phyloP scores from a whole-genome alignment of 805 yeast genomes.

The Suhomyces faveliae region DNA sequence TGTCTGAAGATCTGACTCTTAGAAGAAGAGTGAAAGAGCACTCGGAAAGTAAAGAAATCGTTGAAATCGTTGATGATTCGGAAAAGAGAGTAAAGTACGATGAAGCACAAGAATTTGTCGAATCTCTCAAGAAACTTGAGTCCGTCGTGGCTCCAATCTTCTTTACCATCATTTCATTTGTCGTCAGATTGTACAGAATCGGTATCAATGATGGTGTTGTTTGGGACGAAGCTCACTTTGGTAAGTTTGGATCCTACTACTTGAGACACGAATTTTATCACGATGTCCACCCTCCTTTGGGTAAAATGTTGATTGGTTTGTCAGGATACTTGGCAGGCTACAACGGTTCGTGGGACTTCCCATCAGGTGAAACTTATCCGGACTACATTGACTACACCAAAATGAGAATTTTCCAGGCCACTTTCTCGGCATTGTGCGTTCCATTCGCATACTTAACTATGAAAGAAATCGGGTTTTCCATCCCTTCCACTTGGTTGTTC shows the following conservation, averaged over 20 bases:
- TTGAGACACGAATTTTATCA: constrained; percentile 85
- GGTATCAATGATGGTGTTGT: constrained; percentile 75
- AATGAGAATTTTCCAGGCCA: constrained; percentile 87
- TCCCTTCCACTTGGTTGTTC: constrained; percentile 72
- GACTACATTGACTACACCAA: constrained; percentile 72
- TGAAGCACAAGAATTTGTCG: constrained; percentile 27
- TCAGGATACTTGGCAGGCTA: constrained; percentile 85
- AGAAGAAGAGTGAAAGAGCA: constrained; percentile 16
- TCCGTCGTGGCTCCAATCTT: constrained; percentile 32
- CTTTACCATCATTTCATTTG: constrained; percentile 36
- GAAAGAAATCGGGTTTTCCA: constrained; percentile 68
- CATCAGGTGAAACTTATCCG: constrained; percentile 77
- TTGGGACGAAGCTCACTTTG: constrained; percentile 98
- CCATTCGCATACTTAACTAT: constrained; percentile 87
- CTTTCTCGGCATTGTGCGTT: constrained; percentile 77
- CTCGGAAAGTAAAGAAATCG: constrained; percentile 1
- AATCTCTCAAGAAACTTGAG: constrained; percentile 22
- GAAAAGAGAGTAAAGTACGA: constrained; percentile 25
- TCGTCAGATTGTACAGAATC: constrained; percentile 70
- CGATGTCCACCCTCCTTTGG: constrained; percentile 97
- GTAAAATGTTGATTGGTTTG: constrained; percentile 87
- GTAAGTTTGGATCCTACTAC: constrained; percentile 92
- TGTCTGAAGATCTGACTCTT: constrained; percentile 22
- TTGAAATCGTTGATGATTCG: constrained; percentile 8
- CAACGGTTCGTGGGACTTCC: constrained; percentile 87